Evolutionary conservation across 2,329 filamentous ascomycete genomes (phyloP).

Genomic region (Ilyonectria mors-panacis): DNA sequence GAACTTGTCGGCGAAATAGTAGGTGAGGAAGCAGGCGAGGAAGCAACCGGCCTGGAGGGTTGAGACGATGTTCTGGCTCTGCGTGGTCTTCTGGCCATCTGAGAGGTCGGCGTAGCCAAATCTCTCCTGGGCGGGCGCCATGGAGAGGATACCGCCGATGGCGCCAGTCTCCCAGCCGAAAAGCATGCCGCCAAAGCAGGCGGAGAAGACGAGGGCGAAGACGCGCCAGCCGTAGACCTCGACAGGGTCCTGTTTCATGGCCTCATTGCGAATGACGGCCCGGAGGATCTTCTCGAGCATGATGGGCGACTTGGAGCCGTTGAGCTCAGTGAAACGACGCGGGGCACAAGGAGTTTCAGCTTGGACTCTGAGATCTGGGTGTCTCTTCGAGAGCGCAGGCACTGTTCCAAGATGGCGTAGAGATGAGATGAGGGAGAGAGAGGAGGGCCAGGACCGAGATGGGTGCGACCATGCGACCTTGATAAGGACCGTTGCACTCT

Average conservation of each 20-base stretch:
- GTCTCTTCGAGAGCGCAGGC: background rate
- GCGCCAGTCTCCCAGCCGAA: slow-evolving; percentile 70
- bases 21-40: slow-evolving; percentile 69
- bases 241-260: slow-evolving; percentile 76
- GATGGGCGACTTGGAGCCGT: background rate
- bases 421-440: background rate
- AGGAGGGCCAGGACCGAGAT: background rate
- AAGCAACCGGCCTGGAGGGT: slow-evolving; percentile 78
- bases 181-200: slow-evolving; percentile 75
- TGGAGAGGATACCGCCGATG: slow-evolving; percentile 76
- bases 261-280: slow-evolving; percentile 75
- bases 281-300: slow-evolving; percentile 53
- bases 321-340: background rate
- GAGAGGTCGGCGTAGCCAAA: slow-evolving; percentile 50
- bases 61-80: slow-evolving; percentile 76
- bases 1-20: slow-evolving; percentile 65
- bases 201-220: slow-evolving; percentile 72
- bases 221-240: slow-evolving; percentile 79
- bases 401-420: background rate
- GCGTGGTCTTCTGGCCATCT: slow-evolving; percentile 58
- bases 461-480: background rate
- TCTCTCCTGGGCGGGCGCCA: slow-evolving; percentile 67
- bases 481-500: background rate
- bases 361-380: background rate
- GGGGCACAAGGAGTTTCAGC: background rate